phyloP scores from a whole-genome alignment of 257 asterid species.

The Plantago ovata region DNA sequence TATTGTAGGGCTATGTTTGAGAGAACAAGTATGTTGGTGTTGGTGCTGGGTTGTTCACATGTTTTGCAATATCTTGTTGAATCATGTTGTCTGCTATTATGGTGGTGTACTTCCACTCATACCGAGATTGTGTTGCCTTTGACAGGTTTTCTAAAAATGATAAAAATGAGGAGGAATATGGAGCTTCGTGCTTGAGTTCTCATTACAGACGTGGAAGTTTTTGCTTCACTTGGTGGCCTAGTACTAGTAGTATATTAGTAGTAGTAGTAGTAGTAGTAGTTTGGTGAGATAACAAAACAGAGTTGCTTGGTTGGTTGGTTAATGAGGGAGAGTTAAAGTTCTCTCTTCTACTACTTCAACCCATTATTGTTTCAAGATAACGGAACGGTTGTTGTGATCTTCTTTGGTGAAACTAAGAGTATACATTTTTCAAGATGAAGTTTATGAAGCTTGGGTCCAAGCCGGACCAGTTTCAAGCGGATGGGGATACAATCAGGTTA shows the following conservation, averaged over 20 bases:
- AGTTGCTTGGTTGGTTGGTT: slow-evolving; percentile 12
- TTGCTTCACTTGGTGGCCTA: slow-evolving; percentile 10
- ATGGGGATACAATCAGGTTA: slow-evolving; percentile 76
- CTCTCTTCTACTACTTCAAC: slow-evolving; percentile 21
- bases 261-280: too few species aligned
- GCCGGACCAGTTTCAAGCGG: slow-evolving; percentile 81
- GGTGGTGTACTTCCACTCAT: slow-evolving; percentile 43
- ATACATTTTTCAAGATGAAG: slow-evolving; percentile 53
- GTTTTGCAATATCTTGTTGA: slow-evolving; percentile 27
- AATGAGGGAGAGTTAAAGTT: slow-evolving; percentile 27
- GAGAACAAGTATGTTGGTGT: slow-evolving; percentile 37
- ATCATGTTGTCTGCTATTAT: slow-evolving; percentile 46
- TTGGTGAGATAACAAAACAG: slow-evolving; percentile 21
- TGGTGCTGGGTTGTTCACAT: slow-evolving; percentile 41
- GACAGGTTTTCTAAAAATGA: slow-evolving; percentile 43
- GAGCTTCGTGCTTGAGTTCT: slow-evolving; percentile 30
- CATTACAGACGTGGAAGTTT: slow-evolving; percentile 21
- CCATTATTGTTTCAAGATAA: background rate
- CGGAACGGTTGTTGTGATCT: slow-evolving; percentile 1
- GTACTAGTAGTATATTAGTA: background rate
- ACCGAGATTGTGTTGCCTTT: slow-evolving; percentile 44
- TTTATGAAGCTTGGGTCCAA: slow-evolving; percentile 96
- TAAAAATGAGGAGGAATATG: slow-evolving; percentile 33
- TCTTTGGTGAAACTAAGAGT: slow-evolving; percentile 6
- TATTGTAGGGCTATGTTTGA: slow-evolving; percentile 22